These are phyloP conservation scores for Nannochloropsis salina DNA, from an alignment of 108 stramenopile genomes.

Conservation along the genomic window DNA sequence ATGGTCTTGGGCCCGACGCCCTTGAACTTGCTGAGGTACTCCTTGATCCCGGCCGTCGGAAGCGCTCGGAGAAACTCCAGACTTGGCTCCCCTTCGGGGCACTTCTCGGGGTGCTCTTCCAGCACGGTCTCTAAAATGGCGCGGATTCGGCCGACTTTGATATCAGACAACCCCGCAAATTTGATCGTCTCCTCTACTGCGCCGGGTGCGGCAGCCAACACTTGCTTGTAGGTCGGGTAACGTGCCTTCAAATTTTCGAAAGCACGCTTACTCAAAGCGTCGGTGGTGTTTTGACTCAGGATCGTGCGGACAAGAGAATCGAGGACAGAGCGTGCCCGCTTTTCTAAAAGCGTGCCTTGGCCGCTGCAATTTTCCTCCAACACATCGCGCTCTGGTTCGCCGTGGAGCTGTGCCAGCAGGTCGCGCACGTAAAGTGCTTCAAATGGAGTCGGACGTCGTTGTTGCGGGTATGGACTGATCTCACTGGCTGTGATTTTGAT, in stretches of 20 bases:
- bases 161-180: slow-evolving; percentile 64
- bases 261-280: slow-evolving; percentile 60
- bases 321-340: neutral
- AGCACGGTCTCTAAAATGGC: slow-evolving; percentile 55
- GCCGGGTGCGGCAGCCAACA: slow-evolving; percentile 34
- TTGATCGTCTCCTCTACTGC: slow-evolving; percentile 59
- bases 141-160: slow-evolving; percentile 59
- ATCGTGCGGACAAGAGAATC: slow-evolving; percentile 69
- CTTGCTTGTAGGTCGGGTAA: slow-evolving; percentile 62
- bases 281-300: slow-evolving; percentile 71
- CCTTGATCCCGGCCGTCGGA: slow-evolving; percentile 55
- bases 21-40: slow-evolving; percentile 62
- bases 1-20: slow-evolving; percentile 73
- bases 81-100: slow-evolving; percentile 46
- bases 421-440: neutral
- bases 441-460: neutral
- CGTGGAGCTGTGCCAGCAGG: neutral
- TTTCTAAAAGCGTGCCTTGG: neutral
- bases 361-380: neutral
- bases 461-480: slow-evolving; percentile 10
- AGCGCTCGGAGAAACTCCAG: slow-evolving; percentile 62
- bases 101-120: slow-evolving; percentile 51
- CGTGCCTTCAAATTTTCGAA: slow-evolving; percentile 58
- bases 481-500: slow-evolving; percentile 17
- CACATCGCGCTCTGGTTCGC: slow-evolving; percentile 1